Evolutionary conservation across 2,329 filamentous ascomycete species (phyloP).

Genomic region (Colletotrichum eleusines): DNA sequence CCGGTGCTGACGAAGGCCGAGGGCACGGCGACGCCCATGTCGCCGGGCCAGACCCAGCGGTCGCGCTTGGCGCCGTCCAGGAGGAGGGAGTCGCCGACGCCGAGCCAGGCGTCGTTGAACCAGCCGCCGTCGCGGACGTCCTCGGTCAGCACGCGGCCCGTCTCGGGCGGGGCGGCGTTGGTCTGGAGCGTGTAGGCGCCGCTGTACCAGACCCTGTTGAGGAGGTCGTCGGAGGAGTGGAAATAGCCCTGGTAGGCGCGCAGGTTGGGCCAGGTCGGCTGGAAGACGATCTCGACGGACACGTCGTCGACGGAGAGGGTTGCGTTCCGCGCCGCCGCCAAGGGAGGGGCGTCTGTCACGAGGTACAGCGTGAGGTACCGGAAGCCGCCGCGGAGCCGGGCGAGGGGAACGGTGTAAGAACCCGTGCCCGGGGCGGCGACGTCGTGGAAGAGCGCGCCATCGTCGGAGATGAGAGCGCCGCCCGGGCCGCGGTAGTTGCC

Average conservation of each 20-base stretch:
- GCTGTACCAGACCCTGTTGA: constrained; percentile 67
- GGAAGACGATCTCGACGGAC: constrained; percentile 53
- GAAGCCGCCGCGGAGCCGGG: constrained; percentile 63
- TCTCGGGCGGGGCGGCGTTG: constrained; percentile 46
- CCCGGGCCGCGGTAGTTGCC: constrained; percentile 54
- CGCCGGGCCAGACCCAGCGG: constrained; percentile 71
- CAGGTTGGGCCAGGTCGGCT: constrained; percentile 59
- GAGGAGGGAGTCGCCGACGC: constrained; percentile 49
- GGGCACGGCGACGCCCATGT: constrained; percentile 69
- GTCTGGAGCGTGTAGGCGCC: constrained; percentile 61
- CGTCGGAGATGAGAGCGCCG: constrained; percentile 43
- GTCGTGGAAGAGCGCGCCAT: constrained; percentile 61
- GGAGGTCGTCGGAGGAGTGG: constrained; percentile 59
- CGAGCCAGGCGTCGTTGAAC: constrained; percentile 51
- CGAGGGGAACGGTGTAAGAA: constrained; percentile 51
- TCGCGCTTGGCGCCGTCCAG: constrained; percentile 70
- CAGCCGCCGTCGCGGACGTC: constrained; percentile 43
- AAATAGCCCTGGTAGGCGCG: constrained; percentile 68
- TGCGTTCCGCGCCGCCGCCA: not conserved
- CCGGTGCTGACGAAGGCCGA: constrained; percentile 66
- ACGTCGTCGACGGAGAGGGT: constrained; percentile 50
- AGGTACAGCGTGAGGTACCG: constrained; percentile 63
- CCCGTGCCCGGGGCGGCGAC: constrained; percentile 50
- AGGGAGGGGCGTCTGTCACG: constrained; percentile 38
- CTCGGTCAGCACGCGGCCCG: constrained; percentile 42